A percentile compares a stretch with the other conserved stretches of the same genome.
Evolutionary conservation across 306 rosid species (phyloP).

Genomic region (Cucurbita argyrosperma): DNA sequence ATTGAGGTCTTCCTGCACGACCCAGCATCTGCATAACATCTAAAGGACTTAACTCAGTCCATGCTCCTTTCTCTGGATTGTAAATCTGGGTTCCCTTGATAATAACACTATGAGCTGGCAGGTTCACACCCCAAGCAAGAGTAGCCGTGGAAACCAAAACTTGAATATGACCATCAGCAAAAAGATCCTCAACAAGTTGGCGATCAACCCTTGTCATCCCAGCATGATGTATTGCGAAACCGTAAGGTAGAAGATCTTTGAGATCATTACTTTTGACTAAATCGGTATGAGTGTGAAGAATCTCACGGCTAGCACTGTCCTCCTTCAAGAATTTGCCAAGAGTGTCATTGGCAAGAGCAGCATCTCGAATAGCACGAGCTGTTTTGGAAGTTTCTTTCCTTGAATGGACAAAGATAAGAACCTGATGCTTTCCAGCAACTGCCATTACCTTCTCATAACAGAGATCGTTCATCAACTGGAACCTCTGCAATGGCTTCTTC

Average conservation of each 20-base stretch:
- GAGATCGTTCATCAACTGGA: slow-evolving; percentile 93
- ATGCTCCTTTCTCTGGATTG: slow-evolving; percentile 90
- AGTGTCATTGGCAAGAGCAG: slow-evolving; percentile 89
- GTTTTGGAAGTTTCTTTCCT: slow-evolving; percentile 96
- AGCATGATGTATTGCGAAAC: slow-evolving; percentile 95
- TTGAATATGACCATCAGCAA: slow-evolving; percentile 89
- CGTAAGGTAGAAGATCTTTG: slow-evolving; percentile 87
- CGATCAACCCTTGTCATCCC: slow-evolving; percentile 88
- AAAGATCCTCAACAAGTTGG: slow-evolving; percentile 90
- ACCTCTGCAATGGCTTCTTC: slow-evolving; percentile 95
- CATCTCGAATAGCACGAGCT: slow-evolving; percentile 93
- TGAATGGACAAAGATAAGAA: slow-evolving; percentile 91
- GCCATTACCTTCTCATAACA: slow-evolving; percentile 90
- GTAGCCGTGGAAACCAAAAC: slow-evolving; percentile 95
- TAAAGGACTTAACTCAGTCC: slow-evolving; percentile 94
- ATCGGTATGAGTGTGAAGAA: slow-evolving; percentile 88
- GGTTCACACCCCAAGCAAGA: slow-evolving; percentile 97
- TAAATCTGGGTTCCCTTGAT: slow-evolving; percentile 92
- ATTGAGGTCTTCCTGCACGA: slow-evolving; percentile 97
- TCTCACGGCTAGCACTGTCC: slow-evolving; percentile 95
- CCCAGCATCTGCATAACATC: slow-evolving; percentile 96
- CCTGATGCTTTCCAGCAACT: slow-evolving; percentile 93
- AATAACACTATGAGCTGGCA: slow-evolving; percentile 85
- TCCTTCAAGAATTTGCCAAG: slow-evolving; percentile 85
- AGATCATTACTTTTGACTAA: slow-evolving; percentile 89